Evolutionary conservation across 768 basidiomycete genomes (phyloP).

Genomic region (Nevesoporus exiguus): DNA sequence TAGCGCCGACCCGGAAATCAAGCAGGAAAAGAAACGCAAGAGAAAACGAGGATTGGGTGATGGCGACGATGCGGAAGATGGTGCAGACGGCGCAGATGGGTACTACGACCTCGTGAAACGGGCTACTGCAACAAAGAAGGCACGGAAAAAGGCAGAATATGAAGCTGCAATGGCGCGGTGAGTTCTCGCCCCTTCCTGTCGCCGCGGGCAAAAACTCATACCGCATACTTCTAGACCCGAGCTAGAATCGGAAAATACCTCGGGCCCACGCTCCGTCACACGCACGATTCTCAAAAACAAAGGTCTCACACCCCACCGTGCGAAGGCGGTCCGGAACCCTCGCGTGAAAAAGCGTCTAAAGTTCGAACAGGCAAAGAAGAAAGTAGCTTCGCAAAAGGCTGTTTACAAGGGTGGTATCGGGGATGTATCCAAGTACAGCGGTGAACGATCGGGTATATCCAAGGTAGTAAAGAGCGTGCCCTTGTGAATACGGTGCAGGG

Average conservation of each 20-base stretch:
- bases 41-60: constrained; percentile 37
- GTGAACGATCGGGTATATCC: constrained; percentile 91
- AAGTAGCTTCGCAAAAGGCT: constrained; percentile 82
- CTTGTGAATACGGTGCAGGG: constrained; percentile 37
- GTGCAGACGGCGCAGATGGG: constrained; percentile 55
- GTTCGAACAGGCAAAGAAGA: constrained; percentile 95
- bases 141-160: constrained; percentile 77
- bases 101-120: constrained; percentile 92
- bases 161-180: constrained; percentile 63
- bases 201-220: constrained; percentile 5
- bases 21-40: constrained; percentile 36
- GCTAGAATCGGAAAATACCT: constrained; percentile 37
- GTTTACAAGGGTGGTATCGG: constrained; percentile 88
- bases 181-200: constrained; percentile 23
- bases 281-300: constrained; percentile 91
- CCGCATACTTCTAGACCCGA: constrained; percentile 26
- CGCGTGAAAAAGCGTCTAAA: constrained; percentile 94
- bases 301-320: constrained; percentile 86
- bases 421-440: constrained; percentile 74
- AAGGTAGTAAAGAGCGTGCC: constrained; percentile 85
- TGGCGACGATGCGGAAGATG: constrained; percentile 41
- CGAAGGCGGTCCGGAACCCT: constrained; percentile 91
- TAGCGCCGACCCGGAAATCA: constrained; percentile 46
- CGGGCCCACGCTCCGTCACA: constrained; percentile 84
- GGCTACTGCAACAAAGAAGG: constrained; percentile 66